Evolutionary conservation across 345 rosid species (phyloP), one percentile per base, ranked within the genome.

Genomic region (Anastatica hierochuntica): DNA sequence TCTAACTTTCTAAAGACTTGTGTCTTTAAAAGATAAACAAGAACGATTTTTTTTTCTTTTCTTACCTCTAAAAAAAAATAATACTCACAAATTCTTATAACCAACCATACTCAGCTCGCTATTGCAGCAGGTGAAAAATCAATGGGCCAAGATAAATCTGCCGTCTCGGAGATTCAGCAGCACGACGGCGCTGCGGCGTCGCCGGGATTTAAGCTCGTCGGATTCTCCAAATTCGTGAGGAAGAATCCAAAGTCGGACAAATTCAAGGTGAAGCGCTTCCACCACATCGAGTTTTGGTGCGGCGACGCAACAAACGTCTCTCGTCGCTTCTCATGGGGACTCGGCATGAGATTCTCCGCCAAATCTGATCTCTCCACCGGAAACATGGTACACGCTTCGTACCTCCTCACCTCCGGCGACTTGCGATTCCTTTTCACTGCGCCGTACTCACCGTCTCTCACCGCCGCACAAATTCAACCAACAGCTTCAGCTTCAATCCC

Each of bases 331-430:
- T 79, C 94, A 0, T 90, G 94, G 94, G 98, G 88, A 2, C 85
- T 90, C 20, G 98, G 96, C 21, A 86, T 86, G 98, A 77, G 75
- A 2, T 30, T 90, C 58, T 46, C 77, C 47, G 89, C 85, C 14
- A 90, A 86, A 64, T 90, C 98, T 6, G 98, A 90, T 53, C 88
- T 90, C 33, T 90, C 96, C 69, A 86, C 98, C 23, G 98, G 96
- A 0, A 90, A 90, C 72, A 41, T 45, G 34, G 72, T 76, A 21
- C 98, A 90, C 47, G 95, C 96, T 7, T 90, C 95, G 10, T 86
- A 86, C 62, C 83, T 86, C 39, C 72, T 76, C 23, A 83, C 86
- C 64, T 90, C 97, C 49, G 94, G 94, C 34, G 78, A 82, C 59
- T 80, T 90, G 18, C 53, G 75, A 44, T 90, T 86, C 63, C 83